A percentile compares a stretch with the other conserved stretches of the same genome.
These are phyloP conservation scores for Coniochaeta sp. DNA, from an alignment of 2,329 filamentous ascomycete species.

Conservation along the genomic window DNA sequence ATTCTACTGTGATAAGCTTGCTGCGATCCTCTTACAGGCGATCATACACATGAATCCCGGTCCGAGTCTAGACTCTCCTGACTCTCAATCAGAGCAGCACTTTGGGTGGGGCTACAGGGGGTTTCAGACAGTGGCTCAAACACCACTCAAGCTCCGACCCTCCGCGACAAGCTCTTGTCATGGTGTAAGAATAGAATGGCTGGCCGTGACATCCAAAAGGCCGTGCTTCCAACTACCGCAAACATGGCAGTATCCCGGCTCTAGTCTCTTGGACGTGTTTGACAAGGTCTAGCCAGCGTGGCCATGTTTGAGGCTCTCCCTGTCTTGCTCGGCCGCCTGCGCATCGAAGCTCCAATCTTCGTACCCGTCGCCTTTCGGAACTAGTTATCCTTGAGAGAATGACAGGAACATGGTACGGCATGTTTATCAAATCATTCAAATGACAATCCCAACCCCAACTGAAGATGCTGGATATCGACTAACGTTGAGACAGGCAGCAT, in stretches of 20 bases:
- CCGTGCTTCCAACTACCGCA: not conserved
- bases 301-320: not conserved
- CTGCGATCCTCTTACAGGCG: constrained; percentile 3
- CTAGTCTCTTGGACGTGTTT: not conserved
- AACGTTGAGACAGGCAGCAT: no score
- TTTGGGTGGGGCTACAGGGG: not conserved
- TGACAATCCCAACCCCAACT: no score
- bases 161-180: not conserved
- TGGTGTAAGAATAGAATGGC: not conserved
- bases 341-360: no score
- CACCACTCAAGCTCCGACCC: not conserved
- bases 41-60: constrained; percentile 2
- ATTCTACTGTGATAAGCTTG: not conserved
- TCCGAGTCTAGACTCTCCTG: not conserved
- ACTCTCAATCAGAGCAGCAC: not conserved
- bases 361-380: no score
- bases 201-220: not conserved
- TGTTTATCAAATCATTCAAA: no score
- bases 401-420: no score
- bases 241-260: no score
- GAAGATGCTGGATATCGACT: no score
- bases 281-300: not conserved
- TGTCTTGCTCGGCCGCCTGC: no score
- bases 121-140: constrained; percentile 1
- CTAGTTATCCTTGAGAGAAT: no score